Evolutionary conservation across 169 alveolate species (phyloP), one percentile per base, ranked within the genome.

Genomic region (Perkinsus chesapeaki): DNA sequence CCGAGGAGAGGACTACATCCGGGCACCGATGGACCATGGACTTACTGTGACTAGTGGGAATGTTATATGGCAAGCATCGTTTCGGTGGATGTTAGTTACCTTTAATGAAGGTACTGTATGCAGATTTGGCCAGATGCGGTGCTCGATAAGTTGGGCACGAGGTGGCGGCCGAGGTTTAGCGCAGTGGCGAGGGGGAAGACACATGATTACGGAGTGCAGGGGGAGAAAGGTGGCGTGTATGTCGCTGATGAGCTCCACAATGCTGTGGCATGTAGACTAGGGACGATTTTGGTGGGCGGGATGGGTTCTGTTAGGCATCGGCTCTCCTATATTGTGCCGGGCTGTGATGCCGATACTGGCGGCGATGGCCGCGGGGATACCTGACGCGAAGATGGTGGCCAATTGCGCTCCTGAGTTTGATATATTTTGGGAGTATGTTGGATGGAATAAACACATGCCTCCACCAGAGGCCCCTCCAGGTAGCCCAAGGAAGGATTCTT

Each of bases 391-490:
- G 82, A 60, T 60, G 82, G 82, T 60, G 27, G 82, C 82, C 31
- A 60, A 34, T 23, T 60, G 82, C 27, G 82, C 82, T 60, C 82
- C 82, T 7, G 82, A 60, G 82, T 60, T 60, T 34, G 82, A 60
- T 23, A 60, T 60, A 3, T 60, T 60, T 16, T 60, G 82, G 82
- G 82, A 60, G 82, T 60, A 60, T 60, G 82, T 60, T 60, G 82
- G 82, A 3, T 60, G 82, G 82, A 60, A 60, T 60, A 60, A 60
- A 34, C 82, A 60, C 31, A 60, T 60, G 82, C 82, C 82, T 27
- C 82, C 82, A 16, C 82, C 82, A 0, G 82, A 60, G 82, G 82
- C 82, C 82, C 82, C 82, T 60, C 82, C 82, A 60, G 82, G 82
- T 60, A 0, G 82, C 3, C 27, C 27, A 34, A 3, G 12, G 31